Base-by-base conservation (phyloP, 139 green algal species). In the Volvox reticuliferus region DNA sequence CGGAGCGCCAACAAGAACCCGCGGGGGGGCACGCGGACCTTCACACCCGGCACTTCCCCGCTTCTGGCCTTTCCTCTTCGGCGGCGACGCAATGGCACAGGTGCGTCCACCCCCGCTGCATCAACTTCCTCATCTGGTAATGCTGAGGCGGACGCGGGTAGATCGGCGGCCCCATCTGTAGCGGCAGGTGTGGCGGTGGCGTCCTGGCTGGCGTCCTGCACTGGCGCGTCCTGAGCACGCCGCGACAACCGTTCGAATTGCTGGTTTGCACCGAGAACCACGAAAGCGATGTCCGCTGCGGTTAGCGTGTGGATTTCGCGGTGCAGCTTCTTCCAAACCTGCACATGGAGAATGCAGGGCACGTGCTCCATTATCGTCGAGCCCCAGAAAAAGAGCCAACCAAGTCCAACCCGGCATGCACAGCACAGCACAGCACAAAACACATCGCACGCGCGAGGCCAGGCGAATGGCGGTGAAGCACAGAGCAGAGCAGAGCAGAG, bases 1-100 rank as follows among this genome's bases (percentile, higher is more conserved):
- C 86, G 86, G 71, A 90, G 71, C 50, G 86, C 73, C 30, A 68
- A 22, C 86, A 90, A 55, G 33, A 84, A 19, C 86, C 62, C 28
- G n/a, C 67, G 84, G 26, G 84, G 37, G 32, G 69, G 67, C 13
- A 21, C 35, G 33, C 67, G 68, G 32, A 3, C 50, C 3, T 26
- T 33, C 3, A 17, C 21, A 28, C 65, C 24, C 5, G 44, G 44
- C 5, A 55, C 44, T 9, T 55, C 44, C 44, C 5, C 44, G 44
- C 44, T 55, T 9, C 9, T 55, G 44, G 44, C 44, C 44, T 55
- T 55, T 55, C 44, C 24, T 14, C 67, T 75, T 75, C 65, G 65
- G 65, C 65, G 65, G 65, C 65, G 21, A 73, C 65, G 65, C 21
- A 73, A 16, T 12, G 12, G 16, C 65, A 73, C 65, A 5, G 65